phyloP scores from a whole-genome alignment of 176 grass and related monocot genomes.

The Saccharum spontaneum region DNA sequence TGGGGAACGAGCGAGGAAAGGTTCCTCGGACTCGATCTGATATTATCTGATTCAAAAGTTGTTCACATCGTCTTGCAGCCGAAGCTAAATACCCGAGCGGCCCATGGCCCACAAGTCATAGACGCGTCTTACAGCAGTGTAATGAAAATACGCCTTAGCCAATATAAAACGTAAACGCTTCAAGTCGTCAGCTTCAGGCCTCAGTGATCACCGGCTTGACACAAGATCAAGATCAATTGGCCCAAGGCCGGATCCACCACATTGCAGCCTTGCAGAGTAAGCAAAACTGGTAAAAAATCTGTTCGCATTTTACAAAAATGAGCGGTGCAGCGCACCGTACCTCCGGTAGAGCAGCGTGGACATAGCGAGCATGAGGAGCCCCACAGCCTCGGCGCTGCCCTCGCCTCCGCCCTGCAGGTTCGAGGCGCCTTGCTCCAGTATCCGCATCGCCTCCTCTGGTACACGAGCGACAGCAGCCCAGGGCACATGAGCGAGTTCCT shows the following conservation, averaged over 20 bases:
- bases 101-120: no score
- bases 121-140: no score
- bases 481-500: background rate
- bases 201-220: no score
- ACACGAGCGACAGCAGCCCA: conserved; percentile 33
- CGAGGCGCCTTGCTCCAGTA: conserved; percentile 84
- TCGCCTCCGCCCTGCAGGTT: conserved; percentile 68
- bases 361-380: conserved; percentile 69
- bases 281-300: background rate
- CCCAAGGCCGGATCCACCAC: background rate
- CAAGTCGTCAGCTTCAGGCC: no score
- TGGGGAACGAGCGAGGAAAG: no score
- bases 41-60: no score
- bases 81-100: no score
- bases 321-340: conserved; percentile 14
- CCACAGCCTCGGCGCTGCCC: conserved; percentile 58
- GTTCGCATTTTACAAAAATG: conserved; percentile 11
- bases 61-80: no score
- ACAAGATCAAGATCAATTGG: background rate
- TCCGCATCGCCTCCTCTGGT: conserved; percentile 72
- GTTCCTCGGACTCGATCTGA: no score
- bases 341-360: conserved; percentile 84
- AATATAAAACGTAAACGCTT: no score
- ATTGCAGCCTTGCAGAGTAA: background rate
- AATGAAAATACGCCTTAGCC: no score